Evolutionary conservation across 768 basidiomycete species (phyloP), one percentile per base, ranked within the genome.

Genomic region (Piloderma croceum): DNA sequence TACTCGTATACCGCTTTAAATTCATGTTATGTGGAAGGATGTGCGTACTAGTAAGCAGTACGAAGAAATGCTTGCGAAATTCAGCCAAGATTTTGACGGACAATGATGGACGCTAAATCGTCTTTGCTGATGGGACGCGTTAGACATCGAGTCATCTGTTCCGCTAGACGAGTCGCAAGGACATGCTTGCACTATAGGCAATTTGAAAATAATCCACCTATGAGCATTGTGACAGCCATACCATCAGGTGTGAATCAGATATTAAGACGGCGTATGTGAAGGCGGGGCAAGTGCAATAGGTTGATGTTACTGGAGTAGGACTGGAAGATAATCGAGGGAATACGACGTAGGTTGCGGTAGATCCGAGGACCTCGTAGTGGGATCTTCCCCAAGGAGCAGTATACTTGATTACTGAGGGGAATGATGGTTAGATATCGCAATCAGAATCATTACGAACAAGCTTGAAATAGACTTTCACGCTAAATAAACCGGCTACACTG

Each of bases 231-330:
- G 12, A 36, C 18, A 38, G 29, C 39, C 63, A 23, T 41, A 83
- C 88, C 82, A 83, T 80, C 15, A 79, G 52, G 52, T 86, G 77
- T 2, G 74, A 71, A 33, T 73, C 70, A 13, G 74, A 67, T 35
- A 74, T 61, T 24, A 90, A 59, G 13, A 85, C 82, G 5, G 75
- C 69, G 43, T 75, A 79, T 4, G 74, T 59, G 52, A 86, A 90
- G 0, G 88, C 77, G 3, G 84, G 81, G 51, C 87, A 90, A 11
- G 80, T 74, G 57, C 88, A 90, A 46, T 79, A 87, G 45, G 71
- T 71, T 9, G 74, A 66, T 24, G 52, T 47, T 4, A 65, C 60
- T 17, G 59, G 52, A 9, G 68, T 53, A 20, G 56, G 46, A n/a
- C 56, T 45, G 35, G 71, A 62, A 45, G 68, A 64, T 17, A 82